A percentile compares a stretch with the other conserved stretches of the same genome.
Evolutionary conservation across 2,329 filamentous ascomycete species (phyloP).

Genomic region (Penicillium sp.): DNA sequence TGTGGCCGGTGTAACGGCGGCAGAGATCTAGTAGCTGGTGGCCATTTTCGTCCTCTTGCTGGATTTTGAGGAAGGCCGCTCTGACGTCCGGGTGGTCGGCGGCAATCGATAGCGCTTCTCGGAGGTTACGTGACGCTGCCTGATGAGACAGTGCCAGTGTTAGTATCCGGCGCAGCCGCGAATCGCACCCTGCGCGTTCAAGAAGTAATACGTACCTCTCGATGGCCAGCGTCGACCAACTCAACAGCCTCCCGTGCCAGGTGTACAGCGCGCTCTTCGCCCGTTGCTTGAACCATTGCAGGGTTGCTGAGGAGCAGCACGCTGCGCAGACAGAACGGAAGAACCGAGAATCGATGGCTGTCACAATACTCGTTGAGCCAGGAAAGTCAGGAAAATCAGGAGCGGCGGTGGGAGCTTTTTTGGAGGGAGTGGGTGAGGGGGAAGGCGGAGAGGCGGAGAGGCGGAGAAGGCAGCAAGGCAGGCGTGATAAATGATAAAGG

Average conservation of each 20-base stretch:
- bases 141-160: conserved; percentile 16
- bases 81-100: conserved; percentile 47
- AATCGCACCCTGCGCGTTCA: not conserved
- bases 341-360: not conserved
- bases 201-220: conserved; percentile 38
- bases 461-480: conserved; percentile 11
- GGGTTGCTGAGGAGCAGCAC: conserved; percentile 21
- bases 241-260: conserved; percentile 49
- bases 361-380: too few relatives aligned
- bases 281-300: conserved; percentile 45
- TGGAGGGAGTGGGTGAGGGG: conserved; percentile 8
- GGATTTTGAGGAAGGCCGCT: conserved; percentile 46
- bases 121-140: conserved; percentile 49
- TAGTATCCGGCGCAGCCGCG: not conserved
- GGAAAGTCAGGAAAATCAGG: not conserved
- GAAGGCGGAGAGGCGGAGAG: conserved; percentile 17
- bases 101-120: conserved; percentile 49
- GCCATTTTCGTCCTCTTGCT: conserved; percentile 40
- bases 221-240: conserved; percentile 46
- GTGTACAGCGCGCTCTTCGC: conserved; percentile 47
- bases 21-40: conserved; percentile 48
- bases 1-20: conserved; percentile 41
- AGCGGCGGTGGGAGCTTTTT: not conserved
- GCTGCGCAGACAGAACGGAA: conserved; percentile 5
- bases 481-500: too few relatives aligned